Evolutionary conservation across 495 filamentous ascomycete genomes (phyloP).

Genomic region (Niebla homalea): DNA sequence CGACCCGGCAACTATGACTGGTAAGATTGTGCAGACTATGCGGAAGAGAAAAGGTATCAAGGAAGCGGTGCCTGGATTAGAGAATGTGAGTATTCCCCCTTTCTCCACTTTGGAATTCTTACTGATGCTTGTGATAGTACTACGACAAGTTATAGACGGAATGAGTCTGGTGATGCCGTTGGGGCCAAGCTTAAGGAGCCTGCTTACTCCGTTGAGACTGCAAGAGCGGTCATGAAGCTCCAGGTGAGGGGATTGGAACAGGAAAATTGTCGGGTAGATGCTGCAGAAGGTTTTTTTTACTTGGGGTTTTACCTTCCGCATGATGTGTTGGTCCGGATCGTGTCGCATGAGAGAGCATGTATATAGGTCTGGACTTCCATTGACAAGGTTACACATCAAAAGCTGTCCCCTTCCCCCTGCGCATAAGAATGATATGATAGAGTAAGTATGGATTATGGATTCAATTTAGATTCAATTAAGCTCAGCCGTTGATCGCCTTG

Average conservation of each 20-base stretch:
- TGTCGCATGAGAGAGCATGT: slow-evolving; percentile 2
- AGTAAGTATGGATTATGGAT: no score
- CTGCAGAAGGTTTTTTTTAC: neutral
- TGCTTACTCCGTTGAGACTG: neutral
- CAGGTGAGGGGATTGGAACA: neutral
- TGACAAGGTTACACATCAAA: neutral
- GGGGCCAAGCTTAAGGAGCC: neutral
- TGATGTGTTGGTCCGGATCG: neutral
- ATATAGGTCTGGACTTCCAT: slow-evolving; percentile 9
- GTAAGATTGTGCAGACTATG: slow-evolving; percentile 73
- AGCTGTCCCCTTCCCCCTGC: no score
- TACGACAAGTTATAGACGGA: slow-evolving; percentile 88
- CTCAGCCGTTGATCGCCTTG: no score
- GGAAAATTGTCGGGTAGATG: neutral
- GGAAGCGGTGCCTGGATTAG: slow-evolving; percentile 74
- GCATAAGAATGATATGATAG: no score
- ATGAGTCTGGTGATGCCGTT: neutral
- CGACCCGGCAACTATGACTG: slow-evolving; percentile 73
- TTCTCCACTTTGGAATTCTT: slow-evolving; percentile 3
- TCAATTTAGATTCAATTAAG: no score
- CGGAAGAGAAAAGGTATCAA: slow-evolving; percentile 99
- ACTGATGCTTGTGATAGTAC: slow-evolving; percentile 61
- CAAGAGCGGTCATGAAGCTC: neutral
- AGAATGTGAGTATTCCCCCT: slow-evolving; percentile 65
- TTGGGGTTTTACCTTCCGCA: neutral